phyloP scores from a whole-genome alignment of 2,329 filamentous ascomycete species.

The Fusarium haematococcum region DNA sequence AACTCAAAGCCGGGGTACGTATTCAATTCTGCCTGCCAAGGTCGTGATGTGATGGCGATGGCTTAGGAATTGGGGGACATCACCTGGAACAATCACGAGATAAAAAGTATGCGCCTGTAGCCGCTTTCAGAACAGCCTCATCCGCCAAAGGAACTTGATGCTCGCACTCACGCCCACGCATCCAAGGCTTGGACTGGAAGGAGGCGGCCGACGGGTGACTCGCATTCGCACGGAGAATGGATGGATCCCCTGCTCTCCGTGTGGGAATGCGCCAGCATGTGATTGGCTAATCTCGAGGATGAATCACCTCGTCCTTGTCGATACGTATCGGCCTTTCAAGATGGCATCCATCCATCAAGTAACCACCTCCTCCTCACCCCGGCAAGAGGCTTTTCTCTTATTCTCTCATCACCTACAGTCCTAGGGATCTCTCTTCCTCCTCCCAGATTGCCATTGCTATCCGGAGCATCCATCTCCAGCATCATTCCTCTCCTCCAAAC shows the following conservation, averaged over 20 bases:
- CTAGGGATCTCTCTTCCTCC: not conserved
- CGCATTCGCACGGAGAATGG: constrained; percentile 54
- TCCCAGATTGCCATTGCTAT: constrained; percentile 6
- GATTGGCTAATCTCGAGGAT: constrained; percentile 45
- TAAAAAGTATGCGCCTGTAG: not conserved
- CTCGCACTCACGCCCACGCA: not conserved
- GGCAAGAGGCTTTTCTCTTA: constrained; percentile 9
- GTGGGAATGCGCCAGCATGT: constrained; percentile 48
- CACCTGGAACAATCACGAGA: not conserved
- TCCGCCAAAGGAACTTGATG: constrained; percentile 1
- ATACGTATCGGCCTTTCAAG: constrained; percentile 12
- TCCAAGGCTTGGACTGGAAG: constrained; percentile 7
- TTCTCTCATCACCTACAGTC: constrained; percentile 4
- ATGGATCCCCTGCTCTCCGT: constrained; percentile 33
- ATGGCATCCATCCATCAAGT: constrained; percentile 27
- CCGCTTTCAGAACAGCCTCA: not conserved
- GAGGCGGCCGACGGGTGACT: constrained; percentile 58
- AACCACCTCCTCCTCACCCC: constrained; percentile 14
- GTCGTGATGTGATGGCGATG: not conserved
- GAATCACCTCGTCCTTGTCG: constrained; percentile 31
- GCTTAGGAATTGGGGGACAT: not conserved
- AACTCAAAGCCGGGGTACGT: not conserved
- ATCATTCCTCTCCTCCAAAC: not conserved
- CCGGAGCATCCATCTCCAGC: not conserved
- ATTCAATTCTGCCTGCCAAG: not conserved